Evolutionary conservation across 495 filamentous ascomycete species (phyloP).

Genomic region (Rhypophila decipiens): DNA sequence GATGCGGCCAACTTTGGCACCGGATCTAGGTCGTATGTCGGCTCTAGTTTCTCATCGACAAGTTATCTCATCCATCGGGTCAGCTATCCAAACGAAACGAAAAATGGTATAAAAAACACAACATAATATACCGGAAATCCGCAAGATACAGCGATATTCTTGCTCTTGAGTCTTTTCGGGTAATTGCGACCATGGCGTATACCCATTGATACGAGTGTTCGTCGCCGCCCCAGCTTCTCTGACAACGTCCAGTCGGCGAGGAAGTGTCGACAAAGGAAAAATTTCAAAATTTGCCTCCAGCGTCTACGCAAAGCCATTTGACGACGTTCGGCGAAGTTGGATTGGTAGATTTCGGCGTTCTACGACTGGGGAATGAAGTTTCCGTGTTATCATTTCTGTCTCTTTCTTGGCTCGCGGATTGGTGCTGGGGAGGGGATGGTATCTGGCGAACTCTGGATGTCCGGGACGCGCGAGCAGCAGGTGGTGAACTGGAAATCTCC

Average conservation of each 20-base stretch:
- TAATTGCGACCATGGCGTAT: no score
- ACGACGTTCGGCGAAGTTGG: neutral
- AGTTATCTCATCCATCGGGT: no score
- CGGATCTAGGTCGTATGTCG: no score
- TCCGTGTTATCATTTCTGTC: neutral
- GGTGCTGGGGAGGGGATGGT: neutral
- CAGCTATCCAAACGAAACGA: no score
- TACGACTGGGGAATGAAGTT: neutral
- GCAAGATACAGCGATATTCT: no score
- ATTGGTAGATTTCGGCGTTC: neutral
- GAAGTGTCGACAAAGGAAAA: conserved; percentile 19
- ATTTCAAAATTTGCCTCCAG: conserved; percentile 1
- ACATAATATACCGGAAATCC: no score
- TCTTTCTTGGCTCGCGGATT: neutral
- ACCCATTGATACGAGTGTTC: no score
- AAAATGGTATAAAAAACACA: no score
- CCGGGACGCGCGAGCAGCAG: neutral
- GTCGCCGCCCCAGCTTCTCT: neutral
- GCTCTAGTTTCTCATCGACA: no score
- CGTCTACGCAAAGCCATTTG: conserved; percentile 23
- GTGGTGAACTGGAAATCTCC: conserved; percentile 1
- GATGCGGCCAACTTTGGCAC: no score
- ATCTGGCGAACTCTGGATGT: neutral
- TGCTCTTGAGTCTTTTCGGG: no score
- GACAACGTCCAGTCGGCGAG: conserved; percentile 13